Base-by-base conservation (phyloP, 768 basidiomycete species). In the Lactifluus hygrophoroides region DNA sequence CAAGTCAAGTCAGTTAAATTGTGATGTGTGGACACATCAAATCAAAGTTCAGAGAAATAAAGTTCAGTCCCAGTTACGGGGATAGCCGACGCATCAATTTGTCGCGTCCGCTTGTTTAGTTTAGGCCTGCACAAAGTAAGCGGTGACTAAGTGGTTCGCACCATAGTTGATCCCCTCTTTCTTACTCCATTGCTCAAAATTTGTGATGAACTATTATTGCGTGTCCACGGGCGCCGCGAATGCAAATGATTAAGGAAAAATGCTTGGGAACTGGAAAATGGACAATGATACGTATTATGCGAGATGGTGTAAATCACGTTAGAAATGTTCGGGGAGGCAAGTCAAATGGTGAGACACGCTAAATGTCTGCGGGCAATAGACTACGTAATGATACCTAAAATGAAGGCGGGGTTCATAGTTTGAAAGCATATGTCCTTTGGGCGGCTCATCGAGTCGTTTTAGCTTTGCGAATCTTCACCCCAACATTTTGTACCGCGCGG, bases 1-100 rank as follows among this genome's bases (percentile, higher is more conserved):
- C 37, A 40, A 52, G 17, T 7, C 35, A 45, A n/a, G 38, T 40
- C 21, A 10, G 35, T 44, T 32, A 8, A 34, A 17, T 17, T 28
- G 37, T 30, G 16, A 13, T 42, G 42, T 40, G 14, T n/a, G 37
- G 25, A 50, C 27, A 44, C 5, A n/a, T 25, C 16, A n/a, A 51
- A 56, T 51, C 59, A 60, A 60, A 32, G 54, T 60, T 60, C 44
- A 40, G 14, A 21, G 0, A 51, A 51, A 56, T 23, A 60, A 60
- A n/a, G 59, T 60, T 60, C 19, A 47, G 16, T 27, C 17, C 21
- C 49, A 45, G 59, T 40, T 10, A 7, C 59, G 59, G 59, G 19
- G 7, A 28, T 34, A 8, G 5, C 59, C 59, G 53, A 17, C 21
- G 3, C 3, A 27, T 7, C 6, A 9, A 7, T 19, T 42, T 21